These are phyloP conservation scores for Gloeostereum incarnatum DNA, from an alignment of 768 basidiomycete genomes.

Conservation along the genomic window DNA sequence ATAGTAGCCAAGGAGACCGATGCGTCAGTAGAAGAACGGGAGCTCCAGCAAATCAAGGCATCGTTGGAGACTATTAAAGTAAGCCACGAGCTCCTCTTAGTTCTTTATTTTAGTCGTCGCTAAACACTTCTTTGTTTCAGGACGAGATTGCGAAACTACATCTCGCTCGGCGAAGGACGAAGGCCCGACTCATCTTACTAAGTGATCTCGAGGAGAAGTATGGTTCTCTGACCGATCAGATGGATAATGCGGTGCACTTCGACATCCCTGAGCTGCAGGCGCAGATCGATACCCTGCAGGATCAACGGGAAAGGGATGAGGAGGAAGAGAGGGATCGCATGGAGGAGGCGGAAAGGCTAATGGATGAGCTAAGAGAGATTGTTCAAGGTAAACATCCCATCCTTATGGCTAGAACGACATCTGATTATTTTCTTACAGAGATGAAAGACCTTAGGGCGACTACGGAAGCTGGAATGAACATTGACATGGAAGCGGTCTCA, in stretches of 20 bases:
- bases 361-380: neutral
- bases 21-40: slow-evolving; percentile 3
- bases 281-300: slow-evolving; percentile 28
- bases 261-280: slow-evolving; percentile 22
- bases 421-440: slow-evolving; percentile 20
- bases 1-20: slow-evolving; percentile 2
- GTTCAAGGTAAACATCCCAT: neutral
- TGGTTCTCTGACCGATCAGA: slow-evolving; percentile 22
- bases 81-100: neutral
- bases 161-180: slow-evolving; percentile 27
- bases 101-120: slow-evolving; percentile 1
- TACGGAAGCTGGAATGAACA: slow-evolving; percentile 15
- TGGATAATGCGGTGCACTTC: slow-evolving; percentile 20
- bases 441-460: slow-evolving; percentile 33
- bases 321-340: slow-evolving; percentile 6
- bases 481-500: neutral
- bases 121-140: slow-evolving; percentile 13
- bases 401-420: neutral
- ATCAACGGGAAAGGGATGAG: slow-evolving; percentile 13
- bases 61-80: slow-evolving; percentile 11
- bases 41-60: slow-evolving; percentile 8
- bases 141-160: slow-evolving; percentile 28
- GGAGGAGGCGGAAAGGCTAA: slow-evolving; percentile 15
- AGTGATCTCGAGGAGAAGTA: slow-evolving; percentile 27
- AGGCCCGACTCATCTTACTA: slow-evolving; percentile 29